phyloP scores from a whole-genome alignment of 1,139 yeast genomes.

The Yamadazyma atlantica region DNA sequence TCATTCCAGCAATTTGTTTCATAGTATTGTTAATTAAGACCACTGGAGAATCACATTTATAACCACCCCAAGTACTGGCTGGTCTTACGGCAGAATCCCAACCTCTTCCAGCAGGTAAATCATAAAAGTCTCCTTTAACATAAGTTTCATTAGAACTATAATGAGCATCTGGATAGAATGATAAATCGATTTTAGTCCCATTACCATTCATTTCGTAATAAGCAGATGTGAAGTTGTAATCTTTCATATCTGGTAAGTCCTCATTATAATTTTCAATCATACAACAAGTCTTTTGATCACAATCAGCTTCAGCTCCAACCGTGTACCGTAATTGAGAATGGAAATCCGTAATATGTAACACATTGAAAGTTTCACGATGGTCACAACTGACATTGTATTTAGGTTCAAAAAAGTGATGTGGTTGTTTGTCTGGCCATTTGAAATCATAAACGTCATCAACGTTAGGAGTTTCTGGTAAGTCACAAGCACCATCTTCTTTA shows the following conservation, averaged over 20 bases:
- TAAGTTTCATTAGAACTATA: slow-evolving; percentile 36
- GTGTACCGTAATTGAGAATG: slow-evolving; percentile 59
- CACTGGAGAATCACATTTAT: slow-evolving; percentile 66
- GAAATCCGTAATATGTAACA: slow-evolving; percentile 65
- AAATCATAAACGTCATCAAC: slow-evolving; percentile 25
- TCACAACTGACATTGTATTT: slow-evolving; percentile 13
- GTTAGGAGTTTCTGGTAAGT: slow-evolving; percentile 30
- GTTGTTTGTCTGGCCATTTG: slow-evolving; percentile 35
- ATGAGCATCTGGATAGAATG: slow-evolving; percentile 34
- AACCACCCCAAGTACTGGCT: slow-evolving; percentile 61
- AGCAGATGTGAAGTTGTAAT: slow-evolving; percentile 35
- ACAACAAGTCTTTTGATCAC: slow-evolving; percentile 54
- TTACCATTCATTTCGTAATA: slow-evolving; percentile 19
- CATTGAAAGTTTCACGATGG: slow-evolving; percentile 46
- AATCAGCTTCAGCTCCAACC: slow-evolving; percentile 61
- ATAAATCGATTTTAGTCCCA: slow-evolving; percentile 18
- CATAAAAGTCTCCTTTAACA: slow-evolving; percentile 40
- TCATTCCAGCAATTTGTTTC: slow-evolving; percentile 36
- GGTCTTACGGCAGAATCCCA: slow-evolving; percentile 46
- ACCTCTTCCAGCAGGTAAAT: slow-evolving; percentile 36
- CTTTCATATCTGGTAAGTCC: slow-evolving; percentile 23
- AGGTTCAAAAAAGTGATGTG: slow-evolving; percentile 25
- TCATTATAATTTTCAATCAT: slow-evolving; percentile 36
- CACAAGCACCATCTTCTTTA: slow-evolving; percentile 25
- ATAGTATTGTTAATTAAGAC: slow-evolving; percentile 56